Conservation (phyloP, 2,329 filamentous ascomycete species). For the Sarocladium strictum region DNA sequence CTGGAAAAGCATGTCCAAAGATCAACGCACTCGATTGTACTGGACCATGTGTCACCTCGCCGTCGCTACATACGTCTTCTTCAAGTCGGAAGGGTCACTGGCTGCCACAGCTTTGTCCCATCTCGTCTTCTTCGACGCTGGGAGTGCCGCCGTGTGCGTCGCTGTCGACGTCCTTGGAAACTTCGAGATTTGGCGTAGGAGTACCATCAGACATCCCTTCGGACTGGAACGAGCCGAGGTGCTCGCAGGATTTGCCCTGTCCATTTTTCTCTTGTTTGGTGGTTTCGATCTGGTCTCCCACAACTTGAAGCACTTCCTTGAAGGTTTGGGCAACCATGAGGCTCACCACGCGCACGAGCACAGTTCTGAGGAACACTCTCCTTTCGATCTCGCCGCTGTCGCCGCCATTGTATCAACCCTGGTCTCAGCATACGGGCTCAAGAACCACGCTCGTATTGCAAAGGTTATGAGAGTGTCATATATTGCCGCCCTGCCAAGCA, state of each 20-base stretch:
- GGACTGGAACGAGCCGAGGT: slow-evolving; percentile 89
- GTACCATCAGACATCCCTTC: slow-evolving; percentile 89
- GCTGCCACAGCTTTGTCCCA: slow-evolving; percentile 91
- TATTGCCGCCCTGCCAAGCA: slow-evolving; percentile 71
- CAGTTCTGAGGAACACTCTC: slow-evolving; percentile 62
- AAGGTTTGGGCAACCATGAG: slow-evolving; percentile 53
- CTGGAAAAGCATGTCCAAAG: slow-evolving; percentile 80
- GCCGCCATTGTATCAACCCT: slow-evolving; percentile 78
- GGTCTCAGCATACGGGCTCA: slow-evolving; percentile 77
- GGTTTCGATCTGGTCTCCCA: slow-evolving; percentile 93
- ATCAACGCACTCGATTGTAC: slow-evolving; percentile 74
- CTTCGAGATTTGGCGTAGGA: slow-evolving; percentile 95
- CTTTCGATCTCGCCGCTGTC: slow-evolving; percentile 73
- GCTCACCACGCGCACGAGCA: slow-evolving; percentile 67
- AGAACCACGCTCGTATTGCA: slow-evolving; percentile 88
- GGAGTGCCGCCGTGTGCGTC: slow-evolving; percentile 86
- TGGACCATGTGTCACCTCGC: slow-evolving; percentile 89
- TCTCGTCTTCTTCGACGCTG: slow-evolving; percentile 89
- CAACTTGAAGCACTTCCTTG: slow-evolving; percentile 87
- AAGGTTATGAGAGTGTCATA: slow-evolving; percentile 84
- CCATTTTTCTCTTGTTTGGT: slow-evolving; percentile 94
- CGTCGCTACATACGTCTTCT: slow-evolving; percentile 78
- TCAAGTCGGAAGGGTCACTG: slow-evolving; percentile 77
- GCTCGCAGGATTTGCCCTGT: slow-evolving; percentile 91
- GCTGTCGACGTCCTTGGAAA: slow-evolving; percentile 90